Conservation (phyloP, 1,139 yeast species). For the Suzukiozyma palmioleophila region DNA sequence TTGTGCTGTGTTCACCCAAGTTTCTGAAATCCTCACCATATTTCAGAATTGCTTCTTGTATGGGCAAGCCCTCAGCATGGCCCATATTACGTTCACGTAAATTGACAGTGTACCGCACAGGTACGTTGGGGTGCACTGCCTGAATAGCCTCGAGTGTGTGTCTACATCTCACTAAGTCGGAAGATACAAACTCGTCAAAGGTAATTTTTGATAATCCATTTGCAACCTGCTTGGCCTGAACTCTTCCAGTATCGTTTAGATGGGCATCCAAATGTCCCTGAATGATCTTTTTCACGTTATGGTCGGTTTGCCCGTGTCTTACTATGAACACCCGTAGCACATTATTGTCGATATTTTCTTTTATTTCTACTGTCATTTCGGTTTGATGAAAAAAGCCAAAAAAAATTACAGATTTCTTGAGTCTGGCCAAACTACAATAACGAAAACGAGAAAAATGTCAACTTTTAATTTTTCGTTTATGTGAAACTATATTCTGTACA, state of each 20-base stretch:
- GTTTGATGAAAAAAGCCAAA: not conserved
- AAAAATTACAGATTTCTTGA: not conserved
- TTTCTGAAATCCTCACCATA: constrained; percentile 35
- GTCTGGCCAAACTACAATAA: not conserved
- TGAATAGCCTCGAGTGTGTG: constrained; percentile 40
- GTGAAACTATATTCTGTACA: too few species aligned
- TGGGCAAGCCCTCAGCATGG: constrained; percentile 62
- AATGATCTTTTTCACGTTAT: constrained; percentile 58
- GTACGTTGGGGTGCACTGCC: constrained; percentile 18
- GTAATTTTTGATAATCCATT: constrained; percentile 29
- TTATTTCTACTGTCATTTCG: constrained; percentile 27
- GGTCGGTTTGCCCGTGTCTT: constrained; percentile 80
- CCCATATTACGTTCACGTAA: constrained; percentile 85
- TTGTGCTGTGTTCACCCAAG: constrained; percentile 51
- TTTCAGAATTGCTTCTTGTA: constrained; percentile 55
- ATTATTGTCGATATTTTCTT: constrained; percentile 30
- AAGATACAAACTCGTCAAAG: constrained; percentile 51
- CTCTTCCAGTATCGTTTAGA: constrained; percentile 53
- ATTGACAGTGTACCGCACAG: constrained; percentile 24
- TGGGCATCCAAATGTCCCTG: constrained; percentile 72
- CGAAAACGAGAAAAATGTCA: too few species aligned
- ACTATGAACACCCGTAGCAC: constrained; percentile 55
- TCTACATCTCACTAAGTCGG: constrained; percentile 60
- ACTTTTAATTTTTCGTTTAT: too few species aligned
- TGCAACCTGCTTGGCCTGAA: constrained; percentile 55